A percentile compares a stretch with the other conserved stretches of the same genome.
phyloP scores from a whole-genome alignment of 495 filamentous ascomycete genomes.

The Aspergillus nidulans region DNA sequence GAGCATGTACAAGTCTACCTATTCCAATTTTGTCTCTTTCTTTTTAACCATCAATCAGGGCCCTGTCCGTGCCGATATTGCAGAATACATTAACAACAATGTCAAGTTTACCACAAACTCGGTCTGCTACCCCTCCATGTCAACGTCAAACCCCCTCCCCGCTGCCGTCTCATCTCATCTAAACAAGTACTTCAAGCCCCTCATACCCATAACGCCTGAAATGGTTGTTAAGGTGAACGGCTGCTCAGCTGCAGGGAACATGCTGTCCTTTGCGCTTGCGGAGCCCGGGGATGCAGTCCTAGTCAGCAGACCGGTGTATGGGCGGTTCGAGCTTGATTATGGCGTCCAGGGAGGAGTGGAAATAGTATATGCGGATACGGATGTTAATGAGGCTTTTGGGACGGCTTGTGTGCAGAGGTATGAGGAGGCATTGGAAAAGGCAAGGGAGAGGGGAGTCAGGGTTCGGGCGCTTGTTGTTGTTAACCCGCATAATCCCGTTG shows the following conservation, averaged over 20 bases:
- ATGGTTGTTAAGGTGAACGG: slow-evolving; percentile 36
- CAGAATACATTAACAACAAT: slow-evolving; percentile 30
- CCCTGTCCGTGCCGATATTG: slow-evolving; percentile 28
- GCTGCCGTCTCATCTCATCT: slow-evolving; percentile 31
- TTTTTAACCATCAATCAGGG: slow-evolving; percentile 12
- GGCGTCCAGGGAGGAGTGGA: slow-evolving; percentile 31
- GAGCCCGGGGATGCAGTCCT: slow-evolving; percentile 43
- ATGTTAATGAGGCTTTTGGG: slow-evolving; percentile 26
- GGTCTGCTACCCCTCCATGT: slow-evolving; percentile 30
- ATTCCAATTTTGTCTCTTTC: background rate
- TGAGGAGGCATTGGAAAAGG: slow-evolving; percentile 23
- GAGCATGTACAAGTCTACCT: slow-evolving; percentile 25
- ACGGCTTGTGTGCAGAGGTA: slow-evolving; percentile 27
- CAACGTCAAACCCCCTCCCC: slow-evolving; percentile 23
- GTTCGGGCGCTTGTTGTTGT: slow-evolving; percentile 24
- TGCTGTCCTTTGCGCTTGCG: slow-evolving; percentile 38
- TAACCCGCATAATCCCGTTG: slow-evolving; percentile 47
- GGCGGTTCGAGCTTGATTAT: slow-evolving; percentile 38
- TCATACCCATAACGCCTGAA: slow-evolving; percentile 25
- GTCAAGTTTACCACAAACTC: slow-evolving; percentile 26
- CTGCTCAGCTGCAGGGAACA: slow-evolving; percentile 31
- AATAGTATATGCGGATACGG: slow-evolving; percentile 33
- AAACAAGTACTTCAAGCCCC: slow-evolving; percentile 34
- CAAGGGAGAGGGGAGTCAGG: slow-evolving; percentile 13
- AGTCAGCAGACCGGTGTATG: slow-evolving; percentile 37